Percentiles rank a stretch among this genome's conserved stretches.
Evolutionary conservation across 768 basidiomycete genomes (phyloP).

Genomic region (Suillus subaureus): DNA sequence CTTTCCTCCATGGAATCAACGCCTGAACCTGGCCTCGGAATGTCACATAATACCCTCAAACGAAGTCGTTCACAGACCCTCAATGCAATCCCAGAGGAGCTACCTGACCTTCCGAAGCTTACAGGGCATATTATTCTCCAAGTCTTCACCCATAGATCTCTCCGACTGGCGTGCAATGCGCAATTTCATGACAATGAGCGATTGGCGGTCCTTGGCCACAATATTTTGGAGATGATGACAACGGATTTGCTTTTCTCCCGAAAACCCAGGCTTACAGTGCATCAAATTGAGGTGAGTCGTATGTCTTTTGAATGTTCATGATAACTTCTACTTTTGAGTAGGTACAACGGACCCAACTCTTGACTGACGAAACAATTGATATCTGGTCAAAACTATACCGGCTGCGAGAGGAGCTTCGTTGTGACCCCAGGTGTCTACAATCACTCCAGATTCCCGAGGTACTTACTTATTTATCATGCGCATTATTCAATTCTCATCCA

Average conservation of each 20-base stretch:
- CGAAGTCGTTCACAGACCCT: constrained; percentile 36
- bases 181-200: constrained; percentile 60
- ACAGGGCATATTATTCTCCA: constrained; percentile 60
- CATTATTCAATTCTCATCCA: constrained; percentile 18
- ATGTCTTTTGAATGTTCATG: constrained; percentile 8
- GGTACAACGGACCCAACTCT: constrained; percentile 26
- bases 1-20: constrained; percentile 37
- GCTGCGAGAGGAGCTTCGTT: constrained; percentile 36
- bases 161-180: constrained; percentile 46
- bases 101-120: constrained; percentile 52
- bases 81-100: constrained; percentile 25
- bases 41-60: constrained; percentile 36
- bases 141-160: constrained; percentile 70
- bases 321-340: constrained; percentile 17
- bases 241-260: constrained; percentile 50
- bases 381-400: constrained; percentile 42
- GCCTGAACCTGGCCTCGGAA: constrained; percentile 24
- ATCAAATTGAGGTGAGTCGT: constrained; percentile 53
- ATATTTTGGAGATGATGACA: constrained; percentile 48
- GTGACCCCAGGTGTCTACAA: constrained; percentile 31
- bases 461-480: constrained; percentile 24
- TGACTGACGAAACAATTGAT: constrained; percentile 37
- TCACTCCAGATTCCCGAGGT: constrained; percentile 39
- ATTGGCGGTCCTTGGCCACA: constrained; percentile 51
- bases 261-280: constrained; percentile 50